Evolutionary conservation across 164 flowering plant genomes (phyloP).

Genomic region (Amborella trichopoda): DNA sequence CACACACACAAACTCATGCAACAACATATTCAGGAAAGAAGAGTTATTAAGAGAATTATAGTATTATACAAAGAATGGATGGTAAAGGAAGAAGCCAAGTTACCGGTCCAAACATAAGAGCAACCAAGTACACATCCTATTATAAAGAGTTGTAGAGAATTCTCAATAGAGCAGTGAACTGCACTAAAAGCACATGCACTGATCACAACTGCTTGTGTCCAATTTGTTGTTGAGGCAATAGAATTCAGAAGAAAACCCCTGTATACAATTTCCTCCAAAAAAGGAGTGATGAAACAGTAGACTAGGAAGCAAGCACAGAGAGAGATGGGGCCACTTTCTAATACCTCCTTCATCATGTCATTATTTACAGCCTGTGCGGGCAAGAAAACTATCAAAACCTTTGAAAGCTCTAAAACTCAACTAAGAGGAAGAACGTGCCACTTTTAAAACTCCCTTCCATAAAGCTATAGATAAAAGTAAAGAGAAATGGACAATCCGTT

Average conservation of each 20-base stretch:
- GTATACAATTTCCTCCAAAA: conserved; percentile 78
- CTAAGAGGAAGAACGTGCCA: not conserved
- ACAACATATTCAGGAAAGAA: conserved; percentile 15
- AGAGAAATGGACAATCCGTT: too few relatives aligned
- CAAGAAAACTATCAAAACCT: not conserved
- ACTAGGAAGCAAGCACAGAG: conserved; percentile 29
- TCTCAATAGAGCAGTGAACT: conserved; percentile 71
- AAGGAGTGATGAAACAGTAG: conserved; percentile 60
- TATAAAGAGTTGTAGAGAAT: conserved; percentile 49
- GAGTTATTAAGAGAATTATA: conserved; percentile 26
- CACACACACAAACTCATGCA: too few relatives aligned
- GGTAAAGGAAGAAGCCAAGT: conserved; percentile 42
- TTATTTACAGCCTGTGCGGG: conserved; percentile 42
- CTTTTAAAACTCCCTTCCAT: not conserved
- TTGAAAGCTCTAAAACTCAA: not conserved
- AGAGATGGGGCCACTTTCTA: conserved; percentile 37
- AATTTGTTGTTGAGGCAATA: conserved; percentile 46
- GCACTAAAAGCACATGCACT: conserved; percentile 64
- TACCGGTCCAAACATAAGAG: conserved; percentile 79
- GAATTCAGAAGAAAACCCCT: conserved; percentile 63
- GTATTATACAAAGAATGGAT: conserved; percentile 84
- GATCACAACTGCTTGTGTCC: conserved; percentile 57
- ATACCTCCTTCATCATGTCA: conserved; percentile 46
- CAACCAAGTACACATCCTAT: conserved; percentile 75
- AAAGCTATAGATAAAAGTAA: not conserved